Conservation (phyloP, 371 early-diverging fungal species). For the Syncephalastrum sp. region DNA sequence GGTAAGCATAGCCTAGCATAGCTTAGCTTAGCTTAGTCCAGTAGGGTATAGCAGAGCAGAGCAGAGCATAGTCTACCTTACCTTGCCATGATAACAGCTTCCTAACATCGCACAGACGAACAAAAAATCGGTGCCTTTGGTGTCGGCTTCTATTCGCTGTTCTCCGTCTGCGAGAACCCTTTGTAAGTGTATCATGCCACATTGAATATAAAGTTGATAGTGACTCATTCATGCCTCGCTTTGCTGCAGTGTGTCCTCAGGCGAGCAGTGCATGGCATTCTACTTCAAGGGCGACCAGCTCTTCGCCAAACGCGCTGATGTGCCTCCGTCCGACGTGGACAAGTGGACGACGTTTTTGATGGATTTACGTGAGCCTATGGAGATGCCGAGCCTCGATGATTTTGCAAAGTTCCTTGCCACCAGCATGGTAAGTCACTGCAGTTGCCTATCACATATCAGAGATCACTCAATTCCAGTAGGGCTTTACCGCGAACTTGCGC, state of each 20-base stretch:
- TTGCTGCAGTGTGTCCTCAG: slow-evolving; percentile 57
- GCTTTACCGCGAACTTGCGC: slow-evolving; percentile 78
- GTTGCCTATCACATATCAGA: not conserved
- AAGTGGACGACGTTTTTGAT: slow-evolving; percentile 76
- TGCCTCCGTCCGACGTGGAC: slow-evolving; percentile 48
- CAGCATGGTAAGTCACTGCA: slow-evolving; percentile 54
- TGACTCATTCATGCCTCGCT: not conserved
- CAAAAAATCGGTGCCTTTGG: slow-evolving; percentile 87
- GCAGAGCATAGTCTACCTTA: not conserved
- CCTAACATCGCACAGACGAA: slow-evolving; percentile 28
- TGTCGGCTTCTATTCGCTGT: slow-evolving; percentile 86
- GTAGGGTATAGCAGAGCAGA: not conserved
- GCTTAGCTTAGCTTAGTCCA: not conserved
- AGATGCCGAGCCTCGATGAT: slow-evolving; percentile 66
- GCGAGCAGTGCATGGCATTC: slow-evolving; percentile 83
- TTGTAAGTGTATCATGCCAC: slow-evolving; percentile 48
- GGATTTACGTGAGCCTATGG: slow-evolving; percentile 77
- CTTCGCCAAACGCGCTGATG: slow-evolving; percentile 71
- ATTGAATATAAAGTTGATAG: not conserved
- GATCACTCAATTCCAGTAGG: slow-evolving; percentile 21
- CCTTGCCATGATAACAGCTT: not conserved
- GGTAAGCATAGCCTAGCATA: slow-evolving; percentile 28
- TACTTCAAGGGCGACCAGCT: slow-evolving; percentile 89
- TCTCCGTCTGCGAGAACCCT: slow-evolving; percentile 87
- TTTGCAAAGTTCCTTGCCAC: slow-evolving; percentile 83